Conservation (phyloP, 129 eudicot species). For the Logfia minima region DNA sequence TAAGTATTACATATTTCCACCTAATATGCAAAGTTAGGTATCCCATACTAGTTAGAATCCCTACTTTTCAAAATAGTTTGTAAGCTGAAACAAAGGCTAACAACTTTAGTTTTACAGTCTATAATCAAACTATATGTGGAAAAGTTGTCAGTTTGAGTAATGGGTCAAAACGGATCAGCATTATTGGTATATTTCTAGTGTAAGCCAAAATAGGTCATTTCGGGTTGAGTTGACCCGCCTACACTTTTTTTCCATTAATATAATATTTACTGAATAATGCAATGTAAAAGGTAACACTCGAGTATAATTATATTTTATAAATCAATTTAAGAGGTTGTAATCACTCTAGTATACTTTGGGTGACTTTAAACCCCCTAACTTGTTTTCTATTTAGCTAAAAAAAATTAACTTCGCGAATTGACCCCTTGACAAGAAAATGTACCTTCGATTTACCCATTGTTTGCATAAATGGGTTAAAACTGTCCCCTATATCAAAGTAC, state of each 20-base stretch:
- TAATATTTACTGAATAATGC: background rate
- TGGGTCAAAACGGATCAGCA: background rate
- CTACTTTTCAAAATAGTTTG: background rate
- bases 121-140: background rate
- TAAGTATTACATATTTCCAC: constrained; percentile 1
- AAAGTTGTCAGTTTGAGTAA: background rate
- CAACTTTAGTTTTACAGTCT: background rate
- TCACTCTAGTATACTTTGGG: background rate
- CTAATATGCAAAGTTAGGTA: background rate
- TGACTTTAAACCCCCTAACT: background rate
- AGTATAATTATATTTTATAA: background rate
- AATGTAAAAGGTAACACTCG: background rate
- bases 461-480: background rate
- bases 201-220: background rate
- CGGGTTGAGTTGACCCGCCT: background rate
- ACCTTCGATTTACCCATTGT: background rate
- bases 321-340: background rate
- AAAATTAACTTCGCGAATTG: background rate
- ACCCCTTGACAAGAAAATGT: background rate
- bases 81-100: background rate
- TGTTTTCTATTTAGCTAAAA: constrained; percentile 2
- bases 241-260: background rate
- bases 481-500: background rate
- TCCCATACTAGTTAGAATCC: background rate
- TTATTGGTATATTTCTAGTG: background rate